A percentile compares a stretch with the other conserved stretches of the same genome.
These are phyloP conservation scores for Phytophthora meadii DNA, from an alignment of 352 stramenopile genomes.

Conservation along the genomic window DNA sequence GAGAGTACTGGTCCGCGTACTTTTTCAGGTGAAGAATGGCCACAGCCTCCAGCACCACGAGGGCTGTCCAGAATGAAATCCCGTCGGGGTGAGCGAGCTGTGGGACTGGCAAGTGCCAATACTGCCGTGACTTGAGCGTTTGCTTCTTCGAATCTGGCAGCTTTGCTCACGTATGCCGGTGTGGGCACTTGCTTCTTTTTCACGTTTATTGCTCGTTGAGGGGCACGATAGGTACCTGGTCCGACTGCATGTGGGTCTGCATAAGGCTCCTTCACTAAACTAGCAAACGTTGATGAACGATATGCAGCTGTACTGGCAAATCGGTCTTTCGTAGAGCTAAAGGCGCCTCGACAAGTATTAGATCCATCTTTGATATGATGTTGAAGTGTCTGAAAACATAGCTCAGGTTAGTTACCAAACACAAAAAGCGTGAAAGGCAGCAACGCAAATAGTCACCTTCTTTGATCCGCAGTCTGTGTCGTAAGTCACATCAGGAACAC, in stretches of 20 bases:
- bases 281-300: constrained; percentile 70
- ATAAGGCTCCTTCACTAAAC: constrained; percentile 77
- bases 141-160: constrained; percentile 60
- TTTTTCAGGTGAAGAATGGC: constrained; percentile 41
- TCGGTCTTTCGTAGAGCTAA: constrained; percentile 70
- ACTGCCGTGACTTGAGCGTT: constrained; percentile 60
- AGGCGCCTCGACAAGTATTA: constrained; percentile 60
- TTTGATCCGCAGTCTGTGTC: constrained; percentile 72
- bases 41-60: constrained; percentile 17
- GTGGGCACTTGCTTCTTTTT: constrained; percentile 69
- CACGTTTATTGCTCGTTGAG: constrained; percentile 63
- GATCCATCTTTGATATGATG: constrained; percentile 49
- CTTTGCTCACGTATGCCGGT: constrained; percentile 64
- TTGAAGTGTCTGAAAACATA: constrained; percentile 44
- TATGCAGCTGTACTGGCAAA: constrained; percentile 75
- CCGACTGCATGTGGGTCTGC: constrained; percentile 63
- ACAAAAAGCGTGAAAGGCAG: too few species aligned
- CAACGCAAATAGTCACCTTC: constrained; percentile 34
- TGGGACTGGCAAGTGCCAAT: constrained; percentile 32
- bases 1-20: constrained; percentile 60
- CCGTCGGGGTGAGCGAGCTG: constrained; percentile 11
- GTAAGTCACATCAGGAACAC: constrained; percentile 62
- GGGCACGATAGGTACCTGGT: constrained; percentile 64
- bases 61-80: constrained; percentile 24
- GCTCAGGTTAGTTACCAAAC: too few species aligned